Conservation (phyloP, 345 rosid genomes). For the Eucalyptus viminalis region DNA sequence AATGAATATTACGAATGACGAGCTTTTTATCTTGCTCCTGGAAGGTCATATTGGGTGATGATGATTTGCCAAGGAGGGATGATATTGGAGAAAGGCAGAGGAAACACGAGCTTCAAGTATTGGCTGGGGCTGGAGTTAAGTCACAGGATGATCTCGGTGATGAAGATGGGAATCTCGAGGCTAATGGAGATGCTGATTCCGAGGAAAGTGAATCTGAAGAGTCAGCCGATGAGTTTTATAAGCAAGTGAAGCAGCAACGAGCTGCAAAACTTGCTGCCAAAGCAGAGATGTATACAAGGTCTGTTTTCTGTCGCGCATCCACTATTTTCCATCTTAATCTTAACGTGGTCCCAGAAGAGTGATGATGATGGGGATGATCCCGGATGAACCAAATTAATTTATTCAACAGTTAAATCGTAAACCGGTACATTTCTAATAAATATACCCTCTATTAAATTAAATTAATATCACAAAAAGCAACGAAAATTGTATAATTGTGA, state of each 20-base stretch:
- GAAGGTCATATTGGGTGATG: constrained; percentile 71
- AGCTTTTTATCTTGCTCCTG: not conserved
- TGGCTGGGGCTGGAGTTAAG: constrained; percentile 69
- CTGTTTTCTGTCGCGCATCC: not conserved
- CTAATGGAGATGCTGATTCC: constrained; percentile 13
- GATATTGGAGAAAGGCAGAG: constrained; percentile 92
- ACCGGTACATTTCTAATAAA: too few species aligned
- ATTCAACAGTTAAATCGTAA: too few species aligned
- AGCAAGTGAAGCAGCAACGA: constrained; percentile 37
- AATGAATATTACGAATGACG: not conserved
- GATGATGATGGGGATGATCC: too few species aligned
- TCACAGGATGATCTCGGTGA: constrained; percentile 43
- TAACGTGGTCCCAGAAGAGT: too few species aligned
- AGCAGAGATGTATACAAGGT: constrained; percentile 60
- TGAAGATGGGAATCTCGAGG: constrained; percentile 6
- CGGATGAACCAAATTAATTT: too few species aligned
- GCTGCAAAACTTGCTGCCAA: constrained; percentile 59
- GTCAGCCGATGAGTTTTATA: constrained; percentile 50
- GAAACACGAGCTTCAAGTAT: constrained; percentile 70
- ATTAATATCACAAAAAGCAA: too few species aligned
- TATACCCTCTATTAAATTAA: too few species aligned
- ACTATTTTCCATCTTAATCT: not conserved
- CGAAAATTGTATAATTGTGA: too few species aligned
- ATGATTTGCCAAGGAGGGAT: constrained; percentile 80
- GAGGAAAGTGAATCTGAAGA: constrained; percentile 27